Percentiles rank a stretch among this genome's conserved stretches.
Evolutionary conservation across 192 early-diverging fungal species (phyloP).

Genomic region (Glomus cerebriforme): DNA sequence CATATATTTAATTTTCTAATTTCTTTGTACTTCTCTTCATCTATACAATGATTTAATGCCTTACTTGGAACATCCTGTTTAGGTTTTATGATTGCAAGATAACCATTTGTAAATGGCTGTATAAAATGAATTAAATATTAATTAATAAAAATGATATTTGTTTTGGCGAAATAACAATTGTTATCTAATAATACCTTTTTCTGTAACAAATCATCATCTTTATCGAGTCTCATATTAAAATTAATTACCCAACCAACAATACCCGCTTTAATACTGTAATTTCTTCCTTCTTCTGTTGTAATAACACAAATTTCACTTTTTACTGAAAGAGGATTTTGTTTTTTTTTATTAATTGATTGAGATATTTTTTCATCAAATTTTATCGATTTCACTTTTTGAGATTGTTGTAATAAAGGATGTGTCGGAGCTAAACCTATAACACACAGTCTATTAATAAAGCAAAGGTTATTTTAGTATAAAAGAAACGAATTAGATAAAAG

Average conservation of each 20-base stretch:
- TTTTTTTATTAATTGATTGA: constrained; percentile 7
- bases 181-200: constrained; percentile 10
- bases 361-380: background rate
- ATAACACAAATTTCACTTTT: constrained; percentile 9
- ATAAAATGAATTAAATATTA: background rate
- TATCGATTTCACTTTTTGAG: background rate
- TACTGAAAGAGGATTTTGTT: background rate
- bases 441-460: constrained; percentile 16
- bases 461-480: background rate
- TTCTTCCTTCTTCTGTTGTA: background rate
- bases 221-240: constrained; percentile 16
- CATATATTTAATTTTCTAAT: background rate
- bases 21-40: constrained; percentile 25
- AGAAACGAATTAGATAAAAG: background rate
- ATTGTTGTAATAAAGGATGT: constrained; percentile 23
- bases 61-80: constrained; percentile 27
- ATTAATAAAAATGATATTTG: background rate
- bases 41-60: constrained; percentile 23
- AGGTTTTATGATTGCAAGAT: constrained; percentile 35
- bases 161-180: too few relatives aligned
- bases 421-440: constrained; percentile 28
- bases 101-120: constrained; percentile 32
- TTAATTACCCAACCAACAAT: constrained; percentile 25
- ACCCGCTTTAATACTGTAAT: constrained; percentile 5
- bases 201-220: constrained; percentile 1